phyloP scores from a whole-genome alignment of 2,329 filamentous ascomycete genomes.

The Diaporthe batatas region DNA sequence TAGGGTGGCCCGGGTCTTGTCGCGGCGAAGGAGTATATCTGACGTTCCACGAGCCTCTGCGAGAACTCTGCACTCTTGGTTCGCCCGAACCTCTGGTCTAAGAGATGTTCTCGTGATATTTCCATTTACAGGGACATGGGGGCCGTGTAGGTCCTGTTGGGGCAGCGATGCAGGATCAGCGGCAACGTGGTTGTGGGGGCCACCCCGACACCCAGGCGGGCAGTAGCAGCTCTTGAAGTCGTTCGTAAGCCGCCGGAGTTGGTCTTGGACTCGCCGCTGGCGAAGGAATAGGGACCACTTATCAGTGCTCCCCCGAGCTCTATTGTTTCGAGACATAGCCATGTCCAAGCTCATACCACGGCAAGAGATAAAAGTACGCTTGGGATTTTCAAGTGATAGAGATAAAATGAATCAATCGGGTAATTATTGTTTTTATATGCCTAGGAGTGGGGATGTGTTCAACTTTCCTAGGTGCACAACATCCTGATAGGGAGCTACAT shows the following conservation, averaged over 20 bases:
- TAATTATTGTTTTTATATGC: not conserved
- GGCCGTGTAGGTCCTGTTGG: not conserved
- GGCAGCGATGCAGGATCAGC: not conserved
- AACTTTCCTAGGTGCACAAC: not conserved
- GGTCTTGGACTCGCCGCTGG: not conserved
- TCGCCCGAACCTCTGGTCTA: not conserved
- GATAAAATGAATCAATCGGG: not conserved
- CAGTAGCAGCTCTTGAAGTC: slow-evolving; percentile 9
- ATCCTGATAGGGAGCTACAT: not conserved
- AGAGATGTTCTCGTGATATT: not conserved
- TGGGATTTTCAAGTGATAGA: not conserved
- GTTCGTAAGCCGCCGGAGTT: not conserved
- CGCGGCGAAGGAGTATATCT: not conserved
- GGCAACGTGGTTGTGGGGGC: not conserved
- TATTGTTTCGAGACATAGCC: not conserved
- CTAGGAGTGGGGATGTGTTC: not conserved
- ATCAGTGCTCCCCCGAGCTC: not conserved
- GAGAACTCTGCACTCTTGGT: not conserved
- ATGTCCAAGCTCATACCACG: not conserved
- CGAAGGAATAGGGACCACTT: not conserved
- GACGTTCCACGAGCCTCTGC: slow-evolving; percentile 11
- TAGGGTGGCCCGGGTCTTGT: not conserved
- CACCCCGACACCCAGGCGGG: not conserved
- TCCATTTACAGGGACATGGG: not conserved
- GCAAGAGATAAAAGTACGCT: too few relatives aligned